These are phyloP conservation scores for Fusarium protoensiforme DNA, from an alignment of 2,329 filamentous ascomycete genomes.

Conservation along the genomic window DNA sequence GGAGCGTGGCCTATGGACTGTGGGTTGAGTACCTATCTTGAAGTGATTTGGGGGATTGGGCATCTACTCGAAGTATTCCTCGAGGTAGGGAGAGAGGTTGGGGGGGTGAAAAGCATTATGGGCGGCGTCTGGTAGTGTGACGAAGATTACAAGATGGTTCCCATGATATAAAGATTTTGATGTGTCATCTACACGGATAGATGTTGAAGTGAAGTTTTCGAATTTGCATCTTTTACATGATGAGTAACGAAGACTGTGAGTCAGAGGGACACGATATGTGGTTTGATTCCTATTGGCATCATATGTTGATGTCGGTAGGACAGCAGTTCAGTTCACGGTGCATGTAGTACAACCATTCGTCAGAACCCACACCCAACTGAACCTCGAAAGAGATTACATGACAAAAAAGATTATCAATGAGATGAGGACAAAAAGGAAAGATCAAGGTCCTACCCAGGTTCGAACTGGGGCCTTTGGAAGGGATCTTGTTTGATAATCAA, in stretches of 20 bases:
- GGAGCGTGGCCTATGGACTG: conserved; percentile 1
- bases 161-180: neutral
- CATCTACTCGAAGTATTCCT: neutral
- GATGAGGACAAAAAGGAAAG: neutral
- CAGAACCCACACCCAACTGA: neutral
- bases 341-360: neutral
- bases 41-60: neutral
- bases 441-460: neutral
- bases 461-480: neutral
- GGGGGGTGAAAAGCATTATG: neutral
- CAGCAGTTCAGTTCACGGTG: neutral
- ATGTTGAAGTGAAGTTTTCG: neutral
- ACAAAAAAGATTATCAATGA: neutral
- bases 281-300: neutral
- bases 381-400: neutral
- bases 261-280: neutral
- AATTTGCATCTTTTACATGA: neutral
- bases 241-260: neutral
- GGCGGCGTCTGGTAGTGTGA: neutral
- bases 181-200: neutral
- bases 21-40: conserved; percentile 13
- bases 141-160: neutral
- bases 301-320: neutral
- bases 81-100: neutral
- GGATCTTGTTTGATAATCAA: neutral